These are phyloP conservation scores for Penicillium steckii DNA, from an alignment of 495 filamentous ascomycete species.

Conservation along the genomic window DNA sequence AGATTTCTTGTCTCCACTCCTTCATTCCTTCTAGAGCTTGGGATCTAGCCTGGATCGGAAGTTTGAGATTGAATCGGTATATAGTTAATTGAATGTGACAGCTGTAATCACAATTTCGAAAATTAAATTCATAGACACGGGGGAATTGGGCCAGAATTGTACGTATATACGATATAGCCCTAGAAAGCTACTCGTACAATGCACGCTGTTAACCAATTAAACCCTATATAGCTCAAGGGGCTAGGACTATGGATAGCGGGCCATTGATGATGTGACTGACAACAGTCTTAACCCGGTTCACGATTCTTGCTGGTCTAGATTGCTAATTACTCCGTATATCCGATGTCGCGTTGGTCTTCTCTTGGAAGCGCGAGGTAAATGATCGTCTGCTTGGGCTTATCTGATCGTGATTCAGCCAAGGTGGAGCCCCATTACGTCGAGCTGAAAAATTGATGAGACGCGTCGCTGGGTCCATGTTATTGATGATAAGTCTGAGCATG, in stretches of 20 bases:
- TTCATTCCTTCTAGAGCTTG: constrained; percentile 23
- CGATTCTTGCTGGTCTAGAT: constrained; percentile 7
- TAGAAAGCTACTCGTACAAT: too few species aligned
- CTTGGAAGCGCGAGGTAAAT: constrained; percentile 12
- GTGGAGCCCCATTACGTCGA: constrained; percentile 22
- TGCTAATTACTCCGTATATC: constrained; percentile 29
- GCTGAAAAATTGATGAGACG: constrained; percentile 17
- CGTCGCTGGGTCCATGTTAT: constrained; percentile 15
- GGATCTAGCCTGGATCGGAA: neutral
- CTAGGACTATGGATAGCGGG: neutral
- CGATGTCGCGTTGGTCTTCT: constrained; percentile 27
- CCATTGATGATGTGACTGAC: neutral
- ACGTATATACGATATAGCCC: too few species aligned
- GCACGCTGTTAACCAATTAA: too few species aligned
- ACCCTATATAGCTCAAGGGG: neutral
- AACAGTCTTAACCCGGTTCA: neutral
- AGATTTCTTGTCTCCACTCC: constrained; percentile 13
- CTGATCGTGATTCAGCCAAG: constrained; percentile 24
- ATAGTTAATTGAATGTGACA: neutral
- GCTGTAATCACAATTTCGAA: neutral
- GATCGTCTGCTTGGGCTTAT: constrained; percentile 19
- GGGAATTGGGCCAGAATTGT: too few species aligned
- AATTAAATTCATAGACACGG: neutral
- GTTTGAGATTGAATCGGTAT: neutral
- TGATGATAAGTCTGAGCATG: neutral